These are phyloP conservation scores for Aspergillus nanangensis DNA, from an alignment of 495 filamentous ascomycete genomes.

Conservation along the genomic window DNA sequence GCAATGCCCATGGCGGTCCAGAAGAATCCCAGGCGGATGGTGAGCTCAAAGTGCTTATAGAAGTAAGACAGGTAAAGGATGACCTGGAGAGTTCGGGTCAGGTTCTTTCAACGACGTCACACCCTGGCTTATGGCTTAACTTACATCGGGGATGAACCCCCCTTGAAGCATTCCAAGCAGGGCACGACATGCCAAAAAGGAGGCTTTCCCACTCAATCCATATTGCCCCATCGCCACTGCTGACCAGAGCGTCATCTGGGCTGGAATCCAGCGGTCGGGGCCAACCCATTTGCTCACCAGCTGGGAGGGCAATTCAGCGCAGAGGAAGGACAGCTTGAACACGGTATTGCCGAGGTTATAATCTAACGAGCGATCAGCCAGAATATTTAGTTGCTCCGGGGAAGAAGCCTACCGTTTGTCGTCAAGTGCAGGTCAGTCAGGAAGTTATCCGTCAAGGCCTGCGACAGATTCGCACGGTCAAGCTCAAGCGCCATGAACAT, in stretches of 20 bases:
- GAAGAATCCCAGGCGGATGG: slow-evolving; percentile 55
- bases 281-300: slow-evolving; percentile 62
- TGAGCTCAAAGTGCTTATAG: slow-evolving; percentile 58
- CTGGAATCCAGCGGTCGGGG: slow-evolving; percentile 68
- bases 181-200: slow-evolving; percentile 44
- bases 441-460: slow-evolving; percentile 60
- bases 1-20: slow-evolving; percentile 58
- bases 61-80: slow-evolving; percentile 67
- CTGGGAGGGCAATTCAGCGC: slow-evolving; percentile 61
- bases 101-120: too few species aligned
- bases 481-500: slow-evolving; percentile 73
- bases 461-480: slow-evolving; percentile 61
- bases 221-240: slow-evolving; percentile 56
- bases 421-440: slow-evolving; percentile 43
- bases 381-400: too few species aligned
- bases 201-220: slow-evolving; percentile 47
- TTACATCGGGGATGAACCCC: slow-evolving; percentile 17
- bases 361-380: too few species aligned
- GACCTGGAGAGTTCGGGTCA: not conserved
- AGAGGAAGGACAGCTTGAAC: slow-evolving; percentile 54
- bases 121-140: too few species aligned
- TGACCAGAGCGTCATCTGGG: slow-evolving; percentile 65
- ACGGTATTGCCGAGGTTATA: slow-evolving; percentile 64
- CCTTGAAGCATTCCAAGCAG: slow-evolving; percentile 17
- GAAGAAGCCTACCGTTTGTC: slow-evolving; percentile 42